Evolutionary conservation across 352 stramenopile genomes (phyloP), one percentile per base, ranked within the genome.

Genomic region (Globisporangium spinosum): DNA sequence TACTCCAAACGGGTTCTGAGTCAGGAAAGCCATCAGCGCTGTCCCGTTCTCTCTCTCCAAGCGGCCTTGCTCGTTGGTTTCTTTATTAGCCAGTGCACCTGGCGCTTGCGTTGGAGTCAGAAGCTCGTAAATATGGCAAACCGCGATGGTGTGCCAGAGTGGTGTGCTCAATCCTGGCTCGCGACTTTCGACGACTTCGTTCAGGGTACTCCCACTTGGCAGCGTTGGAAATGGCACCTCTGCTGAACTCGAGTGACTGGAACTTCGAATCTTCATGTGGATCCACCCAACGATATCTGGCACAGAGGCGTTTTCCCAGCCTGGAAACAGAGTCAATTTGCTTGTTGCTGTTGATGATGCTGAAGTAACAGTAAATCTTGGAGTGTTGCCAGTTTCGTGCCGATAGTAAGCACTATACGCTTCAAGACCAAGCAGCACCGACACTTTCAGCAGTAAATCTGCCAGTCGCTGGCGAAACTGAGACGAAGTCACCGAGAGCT

Each of bases 201-300:
- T 35, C 20, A 40, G 20, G 17, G 9, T 22, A 40, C 62, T 53
- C 20, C 70, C 55, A 22, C 68, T 32, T 51, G 62, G 13, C 1
- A 86, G 43, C 20, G 43, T 56, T 15, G 78, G 76, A 65, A 86
- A 88, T n/a, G 27, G 0, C 27, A 40, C 27, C 2, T 59, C 55
- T 51, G 62, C 25, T 45, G 17, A 25, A 38, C 34, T 17, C 27
- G 20, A 60, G 27, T 4, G 12, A 45, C 34, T 55, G 38, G 29
- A 61, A 2, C 20, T 27, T 40, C 25, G 29, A 3, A 79, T 62
- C 25, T 66, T 64, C 20, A 62, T 49, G 27, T 86, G 73, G 47
- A 93, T 53, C 85, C 85, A 90, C 15, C 75, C 6, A 5, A 81
- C 62, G 32, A 93, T 63, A 43, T 91, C 81, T 13, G 85, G 85